A percentile compares a stretch with the other conserved stretches of the same genome.
phyloP scores from a whole-genome alignment of 352 stramenopile genomes.

The Phytophthora citrophthora region DNA sequence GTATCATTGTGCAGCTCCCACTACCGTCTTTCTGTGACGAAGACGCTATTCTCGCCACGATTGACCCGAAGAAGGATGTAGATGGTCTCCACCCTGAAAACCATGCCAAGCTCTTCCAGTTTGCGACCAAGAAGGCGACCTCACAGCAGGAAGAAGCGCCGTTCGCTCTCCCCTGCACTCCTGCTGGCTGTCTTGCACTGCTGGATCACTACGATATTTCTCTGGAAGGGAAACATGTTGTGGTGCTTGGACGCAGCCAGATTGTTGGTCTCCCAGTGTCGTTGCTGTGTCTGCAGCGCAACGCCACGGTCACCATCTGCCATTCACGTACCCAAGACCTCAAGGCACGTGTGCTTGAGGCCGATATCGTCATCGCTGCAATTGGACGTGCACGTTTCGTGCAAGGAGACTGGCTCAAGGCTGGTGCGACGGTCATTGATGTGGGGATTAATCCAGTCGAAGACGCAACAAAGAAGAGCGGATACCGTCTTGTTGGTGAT shows the following conservation, averaged over 20 bases:
- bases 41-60: slow-evolving; percentile 90
- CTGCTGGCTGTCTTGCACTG: slow-evolving; percentile 96
- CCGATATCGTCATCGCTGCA: slow-evolving; percentile 98
- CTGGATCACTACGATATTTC: slow-evolving; percentile 90
- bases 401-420: slow-evolving; percentile 96
- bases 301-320: slow-evolving; percentile 98
- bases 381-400: slow-evolving; percentile 95
- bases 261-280: slow-evolving; percentile 98
- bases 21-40: slow-evolving; percentile 95
- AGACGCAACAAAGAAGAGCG: slow-evolving; percentile 68
- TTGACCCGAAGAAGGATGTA: slow-evolving; percentile 96
- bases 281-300: slow-evolving; percentile 94
- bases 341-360: slow-evolving; percentile 68
- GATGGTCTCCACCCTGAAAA: slow-evolving; percentile 98
- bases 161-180: slow-evolving; percentile 95
- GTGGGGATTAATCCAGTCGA: slow-evolving; percentile 99
- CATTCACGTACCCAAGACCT: slow-evolving; percentile 96
- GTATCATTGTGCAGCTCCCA: slow-evolving; percentile 92
- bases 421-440: slow-evolving; percentile 97
- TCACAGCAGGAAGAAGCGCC: slow-evolving; percentile 58
- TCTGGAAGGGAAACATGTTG: slow-evolving; percentile 95
- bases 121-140: slow-evolving; percentile 51
- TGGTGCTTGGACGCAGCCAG: slow-evolving; percentile 97
- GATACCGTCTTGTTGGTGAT: slow-evolving; percentile 97
- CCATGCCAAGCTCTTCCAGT: slow-evolving; percentile 92